Evolutionary conservation across 257 asterid species (phyloP).

Genomic region (Solanum clarkiae): DNA sequence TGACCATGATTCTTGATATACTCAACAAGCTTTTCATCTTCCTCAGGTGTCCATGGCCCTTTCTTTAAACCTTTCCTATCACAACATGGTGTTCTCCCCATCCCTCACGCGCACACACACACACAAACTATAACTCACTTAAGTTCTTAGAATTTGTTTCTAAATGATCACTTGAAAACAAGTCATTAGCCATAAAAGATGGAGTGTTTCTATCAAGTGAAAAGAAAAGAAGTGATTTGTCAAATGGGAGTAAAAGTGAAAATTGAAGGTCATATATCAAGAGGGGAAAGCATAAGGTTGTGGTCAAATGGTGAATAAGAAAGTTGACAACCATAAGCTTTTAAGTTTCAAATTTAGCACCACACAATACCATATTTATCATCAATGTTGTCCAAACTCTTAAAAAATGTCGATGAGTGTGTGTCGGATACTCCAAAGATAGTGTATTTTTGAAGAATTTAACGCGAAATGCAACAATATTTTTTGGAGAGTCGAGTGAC

Average conservation of each 20-base stretch:
- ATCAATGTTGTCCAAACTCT: too few relatives aligned
- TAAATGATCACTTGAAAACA: neutral
- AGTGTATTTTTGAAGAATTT: too few relatives aligned
- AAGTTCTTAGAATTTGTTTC: neutral
- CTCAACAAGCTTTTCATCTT: slow-evolving; percentile 61
- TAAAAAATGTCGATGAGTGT: too few relatives aligned
- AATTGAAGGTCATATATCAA: neutral
- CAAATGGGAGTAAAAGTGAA: neutral
- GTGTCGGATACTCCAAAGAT: too few relatives aligned
- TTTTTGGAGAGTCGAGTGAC: too few relatives aligned
- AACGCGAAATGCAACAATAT: rapidly evolving
- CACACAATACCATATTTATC: neutral
- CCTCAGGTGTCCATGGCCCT: slow-evolving; percentile 95
- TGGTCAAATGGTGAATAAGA: neutral
- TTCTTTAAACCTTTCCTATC: slow-evolving; percentile 79
- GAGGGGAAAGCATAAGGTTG: neutral
- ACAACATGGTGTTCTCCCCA: slow-evolving; percentile 98
- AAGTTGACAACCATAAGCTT: neutral
- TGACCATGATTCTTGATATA: slow-evolving; percentile 68
- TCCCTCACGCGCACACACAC: neutral
- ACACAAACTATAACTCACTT: neutral
- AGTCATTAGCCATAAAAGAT: neutral
- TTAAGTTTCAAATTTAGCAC: neutral
- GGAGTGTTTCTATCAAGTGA: neutral
- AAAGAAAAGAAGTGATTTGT: neutral